Evolutionary conservation across 192 early-diverging fungal species (phyloP).

Genomic region (Coemansia sp.): DNA sequence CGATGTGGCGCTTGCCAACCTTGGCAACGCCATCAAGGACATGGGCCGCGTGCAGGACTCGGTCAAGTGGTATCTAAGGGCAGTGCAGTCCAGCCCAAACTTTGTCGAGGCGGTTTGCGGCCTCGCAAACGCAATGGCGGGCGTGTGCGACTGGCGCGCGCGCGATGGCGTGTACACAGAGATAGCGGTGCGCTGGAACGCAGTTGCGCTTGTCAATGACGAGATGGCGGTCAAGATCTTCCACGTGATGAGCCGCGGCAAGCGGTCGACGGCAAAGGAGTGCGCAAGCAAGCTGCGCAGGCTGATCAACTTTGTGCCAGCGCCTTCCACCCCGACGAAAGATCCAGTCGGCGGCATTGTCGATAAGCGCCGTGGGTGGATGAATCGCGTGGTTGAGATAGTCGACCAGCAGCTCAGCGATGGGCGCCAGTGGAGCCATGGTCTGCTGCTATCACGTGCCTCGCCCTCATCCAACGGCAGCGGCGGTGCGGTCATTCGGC

Average conservation of each 20-base stretch:
- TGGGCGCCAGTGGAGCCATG: slow-evolving; percentile 60
- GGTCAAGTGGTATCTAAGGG: slow-evolving; percentile 81
- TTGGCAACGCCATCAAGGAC: slow-evolving; percentile 93
- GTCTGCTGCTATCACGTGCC: slow-evolving; percentile 50
- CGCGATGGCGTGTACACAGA: slow-evolving; percentile 65
- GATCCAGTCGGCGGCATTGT: background rate
- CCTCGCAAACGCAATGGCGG: slow-evolving; percentile 82
- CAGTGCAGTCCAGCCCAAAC: slow-evolving; percentile 81
- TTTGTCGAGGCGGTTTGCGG: slow-evolving; percentile 94
- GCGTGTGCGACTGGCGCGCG: slow-evolving; percentile 89
- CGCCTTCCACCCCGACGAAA: slow-evolving; percentile 10
- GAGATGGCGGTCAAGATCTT: slow-evolving; percentile 45
- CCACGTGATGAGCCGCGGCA: slow-evolving; percentile 40
- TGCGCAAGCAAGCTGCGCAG: slow-evolving; percentile 25
- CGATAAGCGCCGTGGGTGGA: slow-evolving; percentile 63
- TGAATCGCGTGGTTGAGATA: slow-evolving; percentile 76
- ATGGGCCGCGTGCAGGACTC: slow-evolving; percentile 88
- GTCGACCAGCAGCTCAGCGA: slow-evolving; percentile 78
- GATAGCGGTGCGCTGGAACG: slow-evolving; percentile 34
- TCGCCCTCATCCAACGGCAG: slow-evolving; percentile 2
- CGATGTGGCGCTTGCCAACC: slow-evolving; percentile 89
- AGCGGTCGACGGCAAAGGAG: slow-evolving; percentile 32
- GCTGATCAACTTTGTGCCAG: slow-evolving; percentile 16
- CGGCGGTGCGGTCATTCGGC: slow-evolving; percentile 4
- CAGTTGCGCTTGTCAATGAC: slow-evolving; percentile 20